Conservation (phyloP, 495 filamentous ascomycete genomes). For the Penicillium fimorum region DNA sequence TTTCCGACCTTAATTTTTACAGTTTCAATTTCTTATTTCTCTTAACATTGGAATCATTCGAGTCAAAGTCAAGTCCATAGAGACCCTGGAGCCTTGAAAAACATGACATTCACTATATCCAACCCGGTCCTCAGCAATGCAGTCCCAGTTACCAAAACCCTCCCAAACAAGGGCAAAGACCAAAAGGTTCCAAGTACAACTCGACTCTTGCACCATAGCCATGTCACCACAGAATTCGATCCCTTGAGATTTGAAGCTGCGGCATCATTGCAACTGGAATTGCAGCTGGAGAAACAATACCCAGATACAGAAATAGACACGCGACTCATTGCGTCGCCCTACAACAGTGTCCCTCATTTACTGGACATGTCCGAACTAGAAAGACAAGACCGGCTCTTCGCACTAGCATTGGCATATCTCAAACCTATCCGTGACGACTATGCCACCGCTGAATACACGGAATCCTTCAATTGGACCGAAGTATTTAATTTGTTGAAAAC, state of each 20-base stretch:
- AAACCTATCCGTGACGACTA: constrained; percentile 64
- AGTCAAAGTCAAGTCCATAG: background rate
- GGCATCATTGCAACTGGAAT: constrained; percentile 34
- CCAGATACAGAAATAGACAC: constrained; percentile 18
- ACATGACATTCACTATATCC: constrained; percentile 16
- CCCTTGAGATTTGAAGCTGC: constrained; percentile 38
- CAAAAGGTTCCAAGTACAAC: background rate
- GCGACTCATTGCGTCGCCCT: constrained; percentile 68
- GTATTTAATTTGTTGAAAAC: constrained; percentile 55
- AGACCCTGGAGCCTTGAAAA: background rate
- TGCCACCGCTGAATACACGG: constrained; percentile 69
- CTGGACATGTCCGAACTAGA: constrained; percentile 67
- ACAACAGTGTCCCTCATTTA: constrained; percentile 63
- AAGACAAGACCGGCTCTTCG: constrained; percentile 62
- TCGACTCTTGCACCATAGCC: constrained; percentile 30
- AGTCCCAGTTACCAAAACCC: background rate
- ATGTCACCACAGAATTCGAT: constrained; percentile 35
- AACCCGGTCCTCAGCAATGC: background rate
- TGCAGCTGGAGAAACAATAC: constrained; percentile 5
- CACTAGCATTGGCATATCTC: constrained; percentile 64
- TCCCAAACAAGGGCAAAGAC: background rate
- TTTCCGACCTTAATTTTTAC: background rate
- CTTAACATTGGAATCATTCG: background rate
- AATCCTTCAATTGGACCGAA: constrained; percentile 75
- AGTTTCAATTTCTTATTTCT: background rate